Base-by-base conservation (phyloP, 2,329 filamentous ascomycete genomes). In the Fusarium torulosum region DNA sequence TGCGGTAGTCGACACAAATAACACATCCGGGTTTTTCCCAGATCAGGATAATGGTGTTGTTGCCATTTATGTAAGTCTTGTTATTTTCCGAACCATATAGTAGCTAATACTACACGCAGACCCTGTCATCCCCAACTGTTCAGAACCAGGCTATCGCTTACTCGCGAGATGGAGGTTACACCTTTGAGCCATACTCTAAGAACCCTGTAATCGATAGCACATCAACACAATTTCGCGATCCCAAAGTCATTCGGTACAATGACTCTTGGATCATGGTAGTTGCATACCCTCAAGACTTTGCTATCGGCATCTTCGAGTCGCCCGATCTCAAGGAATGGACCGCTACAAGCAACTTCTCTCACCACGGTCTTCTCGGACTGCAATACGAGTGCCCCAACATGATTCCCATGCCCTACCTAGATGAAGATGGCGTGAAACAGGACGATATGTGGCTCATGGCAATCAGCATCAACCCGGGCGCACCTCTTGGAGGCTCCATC, bases 361-460 rank as follows among this genome's bases (percentile, higher is more conserved):
- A 82, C 58, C 75, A 82, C 44, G 85, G 83, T 17, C 77, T 86
- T 3, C 79, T 84, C 4, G 88, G 84, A 7, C 69, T 83, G 1
- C 85, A 89, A 69, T 90, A 88, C 70, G 88, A 90, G 74, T 90
- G 88, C 51, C 88, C 88, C 0, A 90, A 89, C 66, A 74, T 90
- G 37, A 81, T 90, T 2, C 78, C 81, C 31, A 83, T 90, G 55
- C 85, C 85, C 0, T 65, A 79, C 60, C 53, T 76, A 5, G 79
- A 82, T 43, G 76, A 81, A 20, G 68, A 75, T n/a, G 75, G 75
- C 0, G 41, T 70, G 2, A 63, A 46, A 14, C 63, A 72, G 8
- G 73, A 75, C 23, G 66, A 74, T 17, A 68, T 72, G 67, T 82
- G 75, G 76, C 76, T 86, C 21, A 72, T 89, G 67, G 68, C 78